Evolutionary conservation across 805 yeast genomes (phyloP), one percentile per base, ranked within the genome.

Genomic region (Ogataea zsoltii): DNA sequence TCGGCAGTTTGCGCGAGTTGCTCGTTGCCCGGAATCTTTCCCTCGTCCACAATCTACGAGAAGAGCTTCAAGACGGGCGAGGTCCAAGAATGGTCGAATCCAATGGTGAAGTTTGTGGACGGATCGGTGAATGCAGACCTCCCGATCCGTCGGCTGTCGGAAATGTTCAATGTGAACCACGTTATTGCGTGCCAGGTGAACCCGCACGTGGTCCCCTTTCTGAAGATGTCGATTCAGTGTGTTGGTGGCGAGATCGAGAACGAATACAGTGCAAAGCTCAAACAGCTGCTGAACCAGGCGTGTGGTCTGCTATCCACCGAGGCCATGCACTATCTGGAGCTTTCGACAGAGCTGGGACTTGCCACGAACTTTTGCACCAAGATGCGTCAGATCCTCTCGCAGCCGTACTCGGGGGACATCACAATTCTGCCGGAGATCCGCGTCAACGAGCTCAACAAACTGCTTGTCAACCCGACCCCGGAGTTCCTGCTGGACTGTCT

Each of bases 151-250:
- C 76, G 97, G 54, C 71, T 94, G 17, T 85, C 95, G 16, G 99
- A 94, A 62, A 90, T 94, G 96, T 94, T 94, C 65, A 92, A 94
- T 60, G 97, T 94, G 25, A 96, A 94, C 62, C 97, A 94, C 64
- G 91, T 94, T 50, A 90, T 94, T 55, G 99, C 97, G 0, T 92
- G 96, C 37, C 99, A 94, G 63, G 99, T 94, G 1, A 94, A 94
- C 60, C 96, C 97, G 0, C 99, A 94, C 62, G 96, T 94, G 13
- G 88, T 87, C 2, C 99, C 99, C 0, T 76, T 92, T 41, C 71
- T 94, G 55, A 82, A 82, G 53, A 68, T 82, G 42, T 81, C 90
- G 0, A 74, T 83, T 3, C 79, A 83, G 16, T 78, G 81, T 61
- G 82, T 81, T 16, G 90, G 89, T 11, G 88, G 88, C 7, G 83